phyloP scores from a whole-genome alignment of 139 green algal species.

The Yamagishiella unicocca region DNA sequence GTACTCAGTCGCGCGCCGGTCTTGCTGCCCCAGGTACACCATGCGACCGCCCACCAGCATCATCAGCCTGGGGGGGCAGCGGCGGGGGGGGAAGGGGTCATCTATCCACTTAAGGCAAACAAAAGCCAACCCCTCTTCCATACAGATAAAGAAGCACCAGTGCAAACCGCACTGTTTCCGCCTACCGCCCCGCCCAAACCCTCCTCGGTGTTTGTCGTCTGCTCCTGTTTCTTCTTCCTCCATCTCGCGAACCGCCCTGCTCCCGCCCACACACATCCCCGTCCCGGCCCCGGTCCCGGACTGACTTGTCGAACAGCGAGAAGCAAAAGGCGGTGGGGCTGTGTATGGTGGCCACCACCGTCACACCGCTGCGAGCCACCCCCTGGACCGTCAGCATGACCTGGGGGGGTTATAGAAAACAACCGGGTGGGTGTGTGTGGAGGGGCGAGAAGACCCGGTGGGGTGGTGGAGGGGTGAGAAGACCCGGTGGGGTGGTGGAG shows the following conservation, averaged over 20 bases:
- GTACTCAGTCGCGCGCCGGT: not conserved
- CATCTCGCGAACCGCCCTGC: too few species aligned
- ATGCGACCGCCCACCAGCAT: constrained; percentile 59
- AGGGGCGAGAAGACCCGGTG: too few species aligned
- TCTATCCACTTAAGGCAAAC: too few species aligned
- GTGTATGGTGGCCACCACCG: constrained; percentile 81
- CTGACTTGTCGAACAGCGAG: constrained; percentile 73
- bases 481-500: too few species aligned
- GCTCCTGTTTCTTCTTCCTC: not conserved
- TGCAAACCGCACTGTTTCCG: too few species aligned
- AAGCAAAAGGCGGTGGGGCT: constrained; percentile 77
- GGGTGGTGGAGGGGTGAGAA: too few species aligned
- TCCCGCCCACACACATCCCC: not conserved
- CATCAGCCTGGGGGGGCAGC: constrained; percentile 30
- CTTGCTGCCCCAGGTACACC: constrained; percentile 67
- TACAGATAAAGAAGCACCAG: too few species aligned
- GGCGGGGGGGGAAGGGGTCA: not conserved
- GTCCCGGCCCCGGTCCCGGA: constrained; percentile 1
- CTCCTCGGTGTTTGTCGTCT: too few species aligned
- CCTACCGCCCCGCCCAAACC: too few species aligned
- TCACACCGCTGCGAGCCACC: constrained; percentile 60
- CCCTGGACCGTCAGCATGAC: not conserved
- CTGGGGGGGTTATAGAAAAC: too few species aligned
- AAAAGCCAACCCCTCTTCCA: too few species aligned
- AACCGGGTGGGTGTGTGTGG: too few species aligned